Percentiles rank a stretch among this genome's conserved stretches.
Evolutionary conservation across 176 grass and related monocot genomes (phyloP).

Genomic region (Zoysia pacifica): DNA sequence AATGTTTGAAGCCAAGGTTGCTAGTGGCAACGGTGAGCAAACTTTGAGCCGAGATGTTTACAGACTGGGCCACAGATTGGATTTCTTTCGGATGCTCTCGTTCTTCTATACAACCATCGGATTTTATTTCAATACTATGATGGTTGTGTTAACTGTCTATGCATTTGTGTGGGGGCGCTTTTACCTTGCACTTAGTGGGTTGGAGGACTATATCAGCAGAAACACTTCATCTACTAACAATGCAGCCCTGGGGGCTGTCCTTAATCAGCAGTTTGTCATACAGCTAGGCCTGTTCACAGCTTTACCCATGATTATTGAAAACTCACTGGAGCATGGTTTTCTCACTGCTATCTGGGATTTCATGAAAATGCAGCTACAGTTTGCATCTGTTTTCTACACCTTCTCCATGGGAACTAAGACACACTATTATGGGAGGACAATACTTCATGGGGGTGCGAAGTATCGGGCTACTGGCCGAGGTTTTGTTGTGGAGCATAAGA

Average conservation of each 20-base stretch:
- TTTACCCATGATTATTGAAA: constrained; percentile 95
- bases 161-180: constrained; percentile 95
- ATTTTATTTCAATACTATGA: constrained; percentile 99
- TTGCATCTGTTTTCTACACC: constrained; percentile 92
- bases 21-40: constrained; percentile 91
- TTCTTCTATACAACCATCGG: constrained; percentile 94
- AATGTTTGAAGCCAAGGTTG: constrained; percentile 95
- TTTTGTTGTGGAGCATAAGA: constrained; percentile 97
- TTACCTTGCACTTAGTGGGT: constrained; percentile 94
- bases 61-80: constrained; percentile 89
- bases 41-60: constrained; percentile 92
- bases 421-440: constrained; percentile 89
- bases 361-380: constrained; percentile 92
- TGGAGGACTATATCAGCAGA: constrained; percentile 67
- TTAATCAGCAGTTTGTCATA: constrained; percentile 97
- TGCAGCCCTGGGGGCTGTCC: constrained; percentile 77
- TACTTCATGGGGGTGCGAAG: constrained; percentile 95
- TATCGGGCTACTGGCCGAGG: constrained; percentile 94
- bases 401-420: constrained; percentile 98
- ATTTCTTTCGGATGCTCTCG: constrained; percentile 94
- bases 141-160: constrained; percentile 90
- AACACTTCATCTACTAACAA: constrained; percentile 67
- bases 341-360: constrained; percentile 92
- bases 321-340: constrained; percentile 89
- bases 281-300: constrained; percentile 93